Conservation (phyloP, 305 asterid species). For the Fraxinus floribunda region DNA sequence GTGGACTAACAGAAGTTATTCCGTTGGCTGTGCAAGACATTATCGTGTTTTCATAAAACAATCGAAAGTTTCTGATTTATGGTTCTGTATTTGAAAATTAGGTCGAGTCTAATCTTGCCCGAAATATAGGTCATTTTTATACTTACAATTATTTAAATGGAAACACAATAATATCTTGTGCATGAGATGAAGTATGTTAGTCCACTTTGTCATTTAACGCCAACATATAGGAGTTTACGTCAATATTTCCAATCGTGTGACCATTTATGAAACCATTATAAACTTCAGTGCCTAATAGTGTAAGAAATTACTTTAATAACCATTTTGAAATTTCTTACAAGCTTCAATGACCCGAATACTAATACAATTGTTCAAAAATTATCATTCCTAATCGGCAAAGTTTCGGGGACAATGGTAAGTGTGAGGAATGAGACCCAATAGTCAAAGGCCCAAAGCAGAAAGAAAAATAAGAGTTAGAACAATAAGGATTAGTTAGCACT, state of each 20-base stretch:
- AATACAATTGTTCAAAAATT: background rate
- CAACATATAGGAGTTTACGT: background rate
- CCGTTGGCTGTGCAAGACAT: background rate
- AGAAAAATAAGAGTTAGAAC: background rate
- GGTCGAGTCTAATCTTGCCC: background rate
- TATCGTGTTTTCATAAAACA: background rate
- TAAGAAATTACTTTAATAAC: background rate
- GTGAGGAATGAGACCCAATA: background rate
- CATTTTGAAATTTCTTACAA: background rate
- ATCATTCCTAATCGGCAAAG: background rate
- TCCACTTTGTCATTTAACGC: background rate
- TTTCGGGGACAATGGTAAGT: background rate
- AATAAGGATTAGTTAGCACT: background rate
- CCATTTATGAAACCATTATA: background rate
- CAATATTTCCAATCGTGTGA: background rate
- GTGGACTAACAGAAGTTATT: background rate
- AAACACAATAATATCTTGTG: background rate
- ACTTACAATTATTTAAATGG: background rate
- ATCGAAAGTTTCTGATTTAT: too few relatives aligned
- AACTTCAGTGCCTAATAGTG: background rate
- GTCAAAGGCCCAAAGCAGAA: background rate
- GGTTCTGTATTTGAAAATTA: background rate
- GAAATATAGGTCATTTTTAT: background rate
- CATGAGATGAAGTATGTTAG: background rate
- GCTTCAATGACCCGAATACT: background rate